These are phyloP conservation scores for Candida loeiensis DNA, from an alignment of 805 yeast species.

Conservation along the genomic window DNA sequence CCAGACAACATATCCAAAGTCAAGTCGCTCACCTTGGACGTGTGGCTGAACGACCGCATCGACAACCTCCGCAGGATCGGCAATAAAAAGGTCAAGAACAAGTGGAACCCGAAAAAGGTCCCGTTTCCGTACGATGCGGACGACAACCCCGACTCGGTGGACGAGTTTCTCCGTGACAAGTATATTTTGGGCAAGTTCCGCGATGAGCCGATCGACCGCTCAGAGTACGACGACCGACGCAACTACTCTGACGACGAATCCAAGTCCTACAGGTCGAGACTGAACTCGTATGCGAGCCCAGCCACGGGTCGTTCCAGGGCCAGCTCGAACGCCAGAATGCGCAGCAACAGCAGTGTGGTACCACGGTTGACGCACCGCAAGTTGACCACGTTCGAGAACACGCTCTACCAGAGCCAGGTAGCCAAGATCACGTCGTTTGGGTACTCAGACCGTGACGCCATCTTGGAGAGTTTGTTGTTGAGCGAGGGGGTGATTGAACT, in stretches of 20 bases:
- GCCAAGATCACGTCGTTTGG: slow-evolving; percentile 50
- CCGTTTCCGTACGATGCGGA: slow-evolving; percentile 78
- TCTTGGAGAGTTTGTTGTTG: slow-evolving; percentile 59
- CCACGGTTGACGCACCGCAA: slow-evolving; percentile 49
- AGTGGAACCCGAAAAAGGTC: slow-evolving; percentile 66
- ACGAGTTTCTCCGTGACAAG: slow-evolving; percentile 60
- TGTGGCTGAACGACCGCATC: slow-evolving; percentile 60
- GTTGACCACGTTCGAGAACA: slow-evolving; percentile 51
- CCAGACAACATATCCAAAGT: slow-evolving; percentile 50
- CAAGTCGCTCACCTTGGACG: slow-evolving; percentile 69
- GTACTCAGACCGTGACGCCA: slow-evolving; percentile 50
- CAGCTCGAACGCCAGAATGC: slow-evolving; percentile 13
- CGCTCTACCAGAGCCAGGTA: slow-evolving; percentile 49
- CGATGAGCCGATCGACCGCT: slow-evolving; percentile 31
- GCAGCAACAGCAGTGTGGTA: slow-evolving; percentile 13
- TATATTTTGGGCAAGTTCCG: slow-evolving; percentile 62
- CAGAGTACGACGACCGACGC: slow-evolving; percentile 32
- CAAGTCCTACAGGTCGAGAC: slow-evolving; percentile 10
- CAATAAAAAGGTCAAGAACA: slow-evolving; percentile 52
- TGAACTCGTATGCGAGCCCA: slow-evolving; percentile 8
- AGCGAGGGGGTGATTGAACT: slow-evolving; percentile 55
- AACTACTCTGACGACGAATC: slow-evolving; percentile 22
- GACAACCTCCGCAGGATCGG: slow-evolving; percentile 48
- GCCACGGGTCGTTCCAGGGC: slow-evolving; percentile 17
- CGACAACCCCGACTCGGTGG: slow-evolving; percentile 53